A percentile compares a stretch with the other conserved stretches of the same genome.
Evolutionary conservation across 78 protist genomes (phyloP).

Genomic region (Planoprotostelium fungivorum): DNA sequence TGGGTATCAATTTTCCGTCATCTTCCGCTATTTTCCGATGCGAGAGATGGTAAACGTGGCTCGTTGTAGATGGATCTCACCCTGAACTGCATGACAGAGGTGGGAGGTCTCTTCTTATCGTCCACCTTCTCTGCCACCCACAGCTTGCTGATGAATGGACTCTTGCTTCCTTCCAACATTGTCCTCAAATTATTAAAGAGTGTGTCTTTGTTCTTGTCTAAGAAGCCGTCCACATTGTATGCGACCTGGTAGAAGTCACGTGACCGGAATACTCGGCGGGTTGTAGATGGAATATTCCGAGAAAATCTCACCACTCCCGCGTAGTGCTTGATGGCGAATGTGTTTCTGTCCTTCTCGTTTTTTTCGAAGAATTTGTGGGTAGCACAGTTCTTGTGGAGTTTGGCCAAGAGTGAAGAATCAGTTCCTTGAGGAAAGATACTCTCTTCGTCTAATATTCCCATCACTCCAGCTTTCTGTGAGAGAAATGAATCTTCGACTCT

Average conservation of each 20-base stretch:
- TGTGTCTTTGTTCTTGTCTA: constrained; percentile 86
- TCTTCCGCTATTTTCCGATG: constrained; percentile 51
- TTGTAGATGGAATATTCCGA: background rate
- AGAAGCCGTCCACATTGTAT: constrained; percentile 76
- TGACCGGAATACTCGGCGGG: constrained; percentile 14
- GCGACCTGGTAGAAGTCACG: constrained; percentile 6
- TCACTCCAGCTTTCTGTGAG: constrained; percentile 30
- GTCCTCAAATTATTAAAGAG: constrained; percentile 39
- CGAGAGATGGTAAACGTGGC: constrained; percentile 75
- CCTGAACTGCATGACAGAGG: constrained; percentile 73
- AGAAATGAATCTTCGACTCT: too few relatives aligned
- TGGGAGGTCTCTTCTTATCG: constrained; percentile 62
- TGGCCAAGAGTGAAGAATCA: constrained; percentile 30
- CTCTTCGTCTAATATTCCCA: constrained; percentile 74
- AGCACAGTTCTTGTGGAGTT: constrained; percentile 31
- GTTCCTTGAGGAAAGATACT: constrained; percentile 62
- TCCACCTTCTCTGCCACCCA: constrained; percentile 34
- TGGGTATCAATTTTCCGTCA: constrained; percentile 52
- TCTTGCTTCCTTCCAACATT: constrained; percentile 4
- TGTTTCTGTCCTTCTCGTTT: background rate
- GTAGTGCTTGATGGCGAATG: constrained; percentile 57
- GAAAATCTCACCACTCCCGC: constrained; percentile 58
- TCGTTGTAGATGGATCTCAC: constrained; percentile 72
- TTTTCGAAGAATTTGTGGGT: constrained; percentile 22
- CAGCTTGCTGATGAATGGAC: constrained; percentile 34